A percentile compares a stretch with the other conserved stretches of the same genome.
phyloP scores from a whole-genome alignment of 2,329 filamentous ascomycete genomes.

The Ceratocystis alfenasii region DNA sequence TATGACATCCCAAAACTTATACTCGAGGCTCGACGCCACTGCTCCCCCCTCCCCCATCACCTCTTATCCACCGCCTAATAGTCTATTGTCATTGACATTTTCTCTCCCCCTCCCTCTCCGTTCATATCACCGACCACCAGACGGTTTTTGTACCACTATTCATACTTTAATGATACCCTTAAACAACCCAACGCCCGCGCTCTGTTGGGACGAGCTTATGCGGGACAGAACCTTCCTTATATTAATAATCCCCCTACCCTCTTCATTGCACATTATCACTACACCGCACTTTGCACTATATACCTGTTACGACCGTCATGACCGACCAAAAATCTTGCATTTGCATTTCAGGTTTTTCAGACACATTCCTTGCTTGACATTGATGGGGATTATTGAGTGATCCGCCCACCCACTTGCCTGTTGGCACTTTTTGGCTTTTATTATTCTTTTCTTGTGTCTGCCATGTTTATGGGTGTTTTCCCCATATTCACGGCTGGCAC shows the following conservation, averaged over 20 bases:
- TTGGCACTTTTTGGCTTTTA: constrained; percentile 9
- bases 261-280: constrained; percentile 13
- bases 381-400: constrained; percentile 8
- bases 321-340: constrained; percentile 23
- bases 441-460: background rate
- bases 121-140: background rate
- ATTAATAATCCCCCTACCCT: background rate
- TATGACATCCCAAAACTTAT: constrained; percentile 9
- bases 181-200: constrained; percentile 17
- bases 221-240: constrained; percentile 21
- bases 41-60: constrained; percentile 1
- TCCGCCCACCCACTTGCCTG: background rate
- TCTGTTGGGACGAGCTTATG: constrained; percentile 13
- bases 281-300: constrained; percentile 15
- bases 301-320: constrained; percentile 21
- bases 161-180: constrained; percentile 19
- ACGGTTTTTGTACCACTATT: constrained; percentile 17
- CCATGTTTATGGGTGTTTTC: background rate
- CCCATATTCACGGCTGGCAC: background rate
- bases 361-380: constrained; percentile 20
- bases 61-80: background rate
- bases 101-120: background rate
- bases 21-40: constrained; percentile 20
- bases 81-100: background rate
- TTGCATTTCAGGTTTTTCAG: constrained; percentile 21